phyloP scores from a whole-genome alignment of 2,329 filamentous ascomycete species.

The Pseudocercospora musae region DNA sequence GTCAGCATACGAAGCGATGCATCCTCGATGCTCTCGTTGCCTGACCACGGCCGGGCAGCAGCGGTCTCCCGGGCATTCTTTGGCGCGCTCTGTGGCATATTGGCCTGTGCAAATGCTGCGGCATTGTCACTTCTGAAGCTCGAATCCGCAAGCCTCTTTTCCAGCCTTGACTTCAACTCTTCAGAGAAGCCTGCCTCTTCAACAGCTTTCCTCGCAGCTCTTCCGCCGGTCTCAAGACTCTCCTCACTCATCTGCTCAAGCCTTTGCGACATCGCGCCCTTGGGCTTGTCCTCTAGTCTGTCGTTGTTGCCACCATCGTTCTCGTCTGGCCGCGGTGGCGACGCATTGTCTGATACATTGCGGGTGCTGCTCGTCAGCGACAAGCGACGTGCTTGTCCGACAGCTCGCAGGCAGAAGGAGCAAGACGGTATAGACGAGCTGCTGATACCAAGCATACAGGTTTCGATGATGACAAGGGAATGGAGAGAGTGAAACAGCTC shows the following conservation, averaged over 20 bases:
- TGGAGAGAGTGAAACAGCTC: neutral
- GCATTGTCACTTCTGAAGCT: constrained; percentile 54
- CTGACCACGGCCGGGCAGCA: constrained; percentile 69
- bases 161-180: constrained; percentile 56
- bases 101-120: constrained; percentile 10
- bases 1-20: constrained; percentile 75
- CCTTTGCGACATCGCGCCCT: constrained; percentile 58
- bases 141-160: constrained; percentile 57
- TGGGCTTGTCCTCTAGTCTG: constrained; percentile 31
- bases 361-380: constrained; percentile 9
- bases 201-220: constrained; percentile 55
- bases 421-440: constrained; percentile 31
- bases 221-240: constrained; percentile 53
- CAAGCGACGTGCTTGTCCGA: constrained; percentile 10
- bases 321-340: constrained; percentile 15
- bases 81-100: constrained; percentile 54
- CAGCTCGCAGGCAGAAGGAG: constrained; percentile 41
- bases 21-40: constrained; percentile 70
- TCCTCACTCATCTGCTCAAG: constrained; percentile 61
- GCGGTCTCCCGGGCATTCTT: constrained; percentile 69
- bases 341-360: constrained; percentile 17
- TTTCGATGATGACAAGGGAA: constrained; percentile 3
- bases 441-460: constrained; percentile 27
- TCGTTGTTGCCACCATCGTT: constrained; percentile 13
- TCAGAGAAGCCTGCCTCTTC: constrained; percentile 61